Conservation (phyloP, 2,329 filamentous ascomycete genomes). For the Colletotrichum plurivorum region DNA sequence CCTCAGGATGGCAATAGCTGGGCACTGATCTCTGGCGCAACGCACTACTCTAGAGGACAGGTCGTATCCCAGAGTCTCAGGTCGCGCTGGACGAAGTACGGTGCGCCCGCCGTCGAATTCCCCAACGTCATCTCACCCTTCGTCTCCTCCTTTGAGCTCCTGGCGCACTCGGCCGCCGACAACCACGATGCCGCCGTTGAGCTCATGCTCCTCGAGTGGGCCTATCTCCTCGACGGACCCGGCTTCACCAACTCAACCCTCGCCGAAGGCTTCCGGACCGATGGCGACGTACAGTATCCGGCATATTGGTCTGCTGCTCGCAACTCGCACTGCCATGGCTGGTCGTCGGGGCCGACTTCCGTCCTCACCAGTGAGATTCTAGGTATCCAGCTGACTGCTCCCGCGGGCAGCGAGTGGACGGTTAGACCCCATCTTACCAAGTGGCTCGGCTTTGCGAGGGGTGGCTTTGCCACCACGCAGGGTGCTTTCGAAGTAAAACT, state of each 20-base stretch:
- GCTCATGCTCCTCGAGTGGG: conserved; percentile 57
- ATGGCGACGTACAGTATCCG: conserved; percentile 53
- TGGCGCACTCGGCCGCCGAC: conserved; percentile 54
- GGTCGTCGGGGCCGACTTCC: conserved; percentile 52
- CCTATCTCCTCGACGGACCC: conserved; percentile 53
- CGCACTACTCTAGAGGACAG: conserved; percentile 40
- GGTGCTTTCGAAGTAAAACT: conserved; percentile 52
- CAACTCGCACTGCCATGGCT: conserved; percentile 54
- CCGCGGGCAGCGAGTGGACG: conserved; percentile 46
- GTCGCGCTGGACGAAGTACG: conserved; percentile 58
- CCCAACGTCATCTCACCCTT: conserved; percentile 55
- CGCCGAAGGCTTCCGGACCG: conserved; percentile 56
- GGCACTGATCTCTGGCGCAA: conserved; percentile 52
- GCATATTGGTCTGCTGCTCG: conserved; percentile 48
- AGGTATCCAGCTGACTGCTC: conserved; percentile 47
- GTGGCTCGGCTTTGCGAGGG: conserved; percentile 52
- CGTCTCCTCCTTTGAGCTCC: conserved; percentile 51
- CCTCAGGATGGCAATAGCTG: conserved; percentile 67
- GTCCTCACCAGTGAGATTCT: conserved; percentile 47
- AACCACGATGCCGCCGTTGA: conserved; percentile 55
- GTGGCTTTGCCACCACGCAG: conserved; percentile 52
- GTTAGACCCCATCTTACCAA: conserved; percentile 48
- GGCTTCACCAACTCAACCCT: conserved; percentile 59
- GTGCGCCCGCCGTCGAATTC: conserved; percentile 60
- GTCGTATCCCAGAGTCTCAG: conserved; percentile 53